Percentiles rank a stretch among this genome's conserved stretches.
Evolutionary conservation across 352 stramenopile genomes (phyloP).

Genomic region (Pythium myriotylum): DNA sequence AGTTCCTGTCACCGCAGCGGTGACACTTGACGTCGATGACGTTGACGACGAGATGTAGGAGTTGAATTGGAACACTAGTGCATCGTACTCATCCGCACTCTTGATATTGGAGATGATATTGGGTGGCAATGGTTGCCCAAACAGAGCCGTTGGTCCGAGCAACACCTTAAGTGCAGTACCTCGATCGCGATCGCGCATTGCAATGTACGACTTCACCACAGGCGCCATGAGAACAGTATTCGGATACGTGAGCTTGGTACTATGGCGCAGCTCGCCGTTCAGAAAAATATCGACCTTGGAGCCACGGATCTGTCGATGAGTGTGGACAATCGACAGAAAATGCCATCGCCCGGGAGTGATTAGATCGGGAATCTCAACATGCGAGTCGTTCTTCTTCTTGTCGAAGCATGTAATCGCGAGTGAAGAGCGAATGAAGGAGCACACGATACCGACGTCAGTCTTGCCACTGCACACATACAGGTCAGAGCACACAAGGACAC

Average conservation of each 20-base stretch:
- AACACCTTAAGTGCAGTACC: slow-evolving; percentile 59
- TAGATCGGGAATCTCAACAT: slow-evolving; percentile 72
- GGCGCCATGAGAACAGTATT: slow-evolving; percentile 77
- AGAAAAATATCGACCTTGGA: slow-evolving; percentile 85
- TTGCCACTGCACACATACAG: slow-evolving; percentile 43
- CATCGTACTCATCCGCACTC: slow-evolving; percentile 45
- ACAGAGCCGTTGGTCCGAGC: slow-evolving; percentile 52
- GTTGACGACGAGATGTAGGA: slow-evolving; percentile 44
- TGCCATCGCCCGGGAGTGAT: slow-evolving; percentile 74
- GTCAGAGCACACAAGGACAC: slow-evolving; percentile 10
- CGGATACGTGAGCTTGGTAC: slow-evolving; percentile 73
- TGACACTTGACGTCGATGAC: slow-evolving; percentile 11
- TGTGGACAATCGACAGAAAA: slow-evolving; percentile 84
- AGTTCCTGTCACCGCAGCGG: slow-evolving; percentile 14
- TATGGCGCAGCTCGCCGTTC: slow-evolving; percentile 75
- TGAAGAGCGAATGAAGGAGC: slow-evolving; percentile 75
- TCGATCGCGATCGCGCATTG: slow-evolving; percentile 77
- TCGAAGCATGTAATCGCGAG: slow-evolving; percentile 83
- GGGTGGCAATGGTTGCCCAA: slow-evolving; percentile 36
- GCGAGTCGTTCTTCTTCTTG: slow-evolving; percentile 86
- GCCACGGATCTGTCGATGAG: slow-evolving; percentile 79
- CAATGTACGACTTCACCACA: slow-evolving; percentile 78
- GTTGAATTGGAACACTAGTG: slow-evolving; percentile 50
- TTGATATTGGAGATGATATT: slow-evolving; percentile 41
- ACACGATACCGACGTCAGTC: slow-evolving; percentile 75